Evolutionary conservation across 192 early-diverging fungal species (phyloP), one percentile per base, ranked within the genome.

Genomic region (Coemansia sp.): DNA sequence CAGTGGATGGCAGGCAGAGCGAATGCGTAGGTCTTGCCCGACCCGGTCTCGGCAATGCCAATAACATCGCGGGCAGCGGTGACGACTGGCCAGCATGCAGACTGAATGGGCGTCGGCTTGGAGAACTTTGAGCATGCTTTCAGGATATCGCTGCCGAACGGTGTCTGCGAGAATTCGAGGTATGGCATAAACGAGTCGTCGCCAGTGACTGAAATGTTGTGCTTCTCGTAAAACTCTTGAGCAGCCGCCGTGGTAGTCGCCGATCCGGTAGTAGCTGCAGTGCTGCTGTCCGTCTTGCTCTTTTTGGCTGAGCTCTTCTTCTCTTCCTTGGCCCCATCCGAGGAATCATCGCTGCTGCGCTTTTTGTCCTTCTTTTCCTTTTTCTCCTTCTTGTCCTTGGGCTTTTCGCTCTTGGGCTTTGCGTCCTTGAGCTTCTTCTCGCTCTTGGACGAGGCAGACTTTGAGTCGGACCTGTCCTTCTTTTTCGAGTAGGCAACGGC

Each of bases 31-130:
- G 98, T 99, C 84, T 99, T 94, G 43, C 93, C 93, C 5, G 90
- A 96, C 24, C 97, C 97, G 37, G 97, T 99, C 75, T 97, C 93
- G 40, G 97, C 96, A 85, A 98, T 96, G 51, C 97, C 97, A 41
- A 98, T 86, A 14, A 94, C 78, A 82, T 99, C 95, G 59, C 91
- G 89, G 25, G 88, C 86, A 53, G 86, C 85, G 27, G 95, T 84
- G 65, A 94, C 76, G 42, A 93, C 88, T 15, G 95, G 94, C 97
- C 97, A 99, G 70, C 92, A 93, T 9, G 88, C 88, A 11, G 94
- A 91, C 83, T 99, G 97, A 62, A 99, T 97, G 11, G 93, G 90
- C 4, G 95, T 97, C 11, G 97, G 97, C 36, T 89, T 88, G 38
- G 88, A 63, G 67, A 96, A 99, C 25, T 80, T 81, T 71, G 84